Evolutionary conservation across 2,329 filamentous ascomycete genomes (phyloP).

Genomic region (Trichoderma polysporum): DNA sequence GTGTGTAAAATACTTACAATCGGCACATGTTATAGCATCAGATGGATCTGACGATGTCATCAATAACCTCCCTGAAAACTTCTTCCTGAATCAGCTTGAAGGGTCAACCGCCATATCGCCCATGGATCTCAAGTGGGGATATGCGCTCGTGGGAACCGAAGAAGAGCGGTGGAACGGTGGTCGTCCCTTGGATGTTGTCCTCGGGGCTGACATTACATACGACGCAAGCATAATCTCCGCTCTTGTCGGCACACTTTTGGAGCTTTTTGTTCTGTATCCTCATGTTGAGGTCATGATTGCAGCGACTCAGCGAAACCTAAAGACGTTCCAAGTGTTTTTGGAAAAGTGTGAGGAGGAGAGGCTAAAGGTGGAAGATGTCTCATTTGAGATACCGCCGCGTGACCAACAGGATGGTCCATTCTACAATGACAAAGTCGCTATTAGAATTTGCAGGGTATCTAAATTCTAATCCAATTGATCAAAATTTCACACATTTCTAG

Average conservation of each 20-base stretch:
- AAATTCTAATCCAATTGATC: slow-evolving; percentile 17
- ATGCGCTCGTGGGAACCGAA: slow-evolving; percentile 57
- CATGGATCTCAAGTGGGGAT: slow-evolving; percentile 65
- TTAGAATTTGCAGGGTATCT: slow-evolving; percentile 49
- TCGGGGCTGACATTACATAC: slow-evolving; percentile 80
- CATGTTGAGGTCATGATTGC: slow-evolving; percentile 62
- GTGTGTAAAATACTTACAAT: slow-evolving; percentile 65
- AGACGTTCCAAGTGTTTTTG: slow-evolving; percentile 66
- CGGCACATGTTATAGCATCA: slow-evolving; percentile 62
- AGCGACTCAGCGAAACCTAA: slow-evolving; percentile 67
- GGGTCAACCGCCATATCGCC: slow-evolving; percentile 44
- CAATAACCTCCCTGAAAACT: slow-evolving; percentile 63
- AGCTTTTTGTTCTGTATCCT: slow-evolving; percentile 59
- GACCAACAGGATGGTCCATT: slow-evolving; percentile 60
- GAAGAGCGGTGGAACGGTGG: slow-evolving; percentile 52
- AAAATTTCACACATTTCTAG: no score
- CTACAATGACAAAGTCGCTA: slow-evolving; percentile 59
- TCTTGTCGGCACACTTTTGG: slow-evolving; percentile 63
- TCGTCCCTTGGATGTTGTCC: slow-evolving; percentile 57
- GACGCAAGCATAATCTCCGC: slow-evolving; percentile 63
- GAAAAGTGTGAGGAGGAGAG: slow-evolving; percentile 53
- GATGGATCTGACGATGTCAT: slow-evolving; percentile 75
- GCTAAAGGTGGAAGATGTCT: slow-evolving; percentile 44
- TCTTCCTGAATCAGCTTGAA: slow-evolving; percentile 66
- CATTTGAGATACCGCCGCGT: slow-evolving; percentile 41